Percentiles rank a stretch among this genome's conserved stretches.
Conservation (phyloP, 371 early-diverging fungal genomes). For the Rhizomucor miehei region DNA sequence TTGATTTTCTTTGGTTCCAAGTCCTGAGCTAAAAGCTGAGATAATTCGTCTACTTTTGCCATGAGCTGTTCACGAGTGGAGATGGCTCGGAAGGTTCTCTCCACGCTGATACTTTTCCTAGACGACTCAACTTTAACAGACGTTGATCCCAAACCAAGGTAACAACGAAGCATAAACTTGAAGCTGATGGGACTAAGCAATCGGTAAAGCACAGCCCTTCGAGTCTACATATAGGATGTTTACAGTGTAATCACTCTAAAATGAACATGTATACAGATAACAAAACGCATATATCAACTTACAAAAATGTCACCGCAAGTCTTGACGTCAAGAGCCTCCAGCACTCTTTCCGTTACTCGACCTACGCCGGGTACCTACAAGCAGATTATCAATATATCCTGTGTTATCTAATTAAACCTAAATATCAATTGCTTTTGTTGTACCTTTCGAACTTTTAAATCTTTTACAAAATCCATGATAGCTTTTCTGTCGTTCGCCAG, state of each 20-base stretch:
- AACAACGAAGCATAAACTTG: constrained; percentile 29
- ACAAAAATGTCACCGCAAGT: constrained; percentile 39
- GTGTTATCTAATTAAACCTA: no score
- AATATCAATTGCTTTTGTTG: no score
- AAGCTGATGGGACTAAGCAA: constrained; percentile 41
- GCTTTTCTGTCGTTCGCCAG: constrained; percentile 29
- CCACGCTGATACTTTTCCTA: constrained; percentile 43
- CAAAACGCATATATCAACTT: neutral
- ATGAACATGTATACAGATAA: neutral
- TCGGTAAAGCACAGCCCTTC: constrained; percentile 38
- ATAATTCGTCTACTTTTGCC: constrained; percentile 35
- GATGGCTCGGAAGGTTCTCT: constrained; percentile 39
- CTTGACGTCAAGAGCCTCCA: constrained; percentile 33
- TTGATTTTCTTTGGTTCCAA: constrained; percentile 19
- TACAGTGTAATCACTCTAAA: neutral
- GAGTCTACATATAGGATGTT: constrained; percentile 4
- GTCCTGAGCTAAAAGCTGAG: constrained; percentile 28
- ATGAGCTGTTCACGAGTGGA: constrained; percentile 23
- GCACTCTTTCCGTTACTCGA: constrained; percentile 44
- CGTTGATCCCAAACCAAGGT: constrained; percentile 38
- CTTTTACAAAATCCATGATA: constrained; percentile 26
- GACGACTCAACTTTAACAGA: constrained; percentile 18
- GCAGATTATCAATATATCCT: neutral
- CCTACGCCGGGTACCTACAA: constrained; percentile 41
- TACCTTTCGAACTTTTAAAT: constrained; percentile 30